Evolutionary conservation across 169 alveolate genomes (phyloP), one percentile per base, ranked within the genome.

Genomic region (Cryptosporidium xiaoi): DNA sequence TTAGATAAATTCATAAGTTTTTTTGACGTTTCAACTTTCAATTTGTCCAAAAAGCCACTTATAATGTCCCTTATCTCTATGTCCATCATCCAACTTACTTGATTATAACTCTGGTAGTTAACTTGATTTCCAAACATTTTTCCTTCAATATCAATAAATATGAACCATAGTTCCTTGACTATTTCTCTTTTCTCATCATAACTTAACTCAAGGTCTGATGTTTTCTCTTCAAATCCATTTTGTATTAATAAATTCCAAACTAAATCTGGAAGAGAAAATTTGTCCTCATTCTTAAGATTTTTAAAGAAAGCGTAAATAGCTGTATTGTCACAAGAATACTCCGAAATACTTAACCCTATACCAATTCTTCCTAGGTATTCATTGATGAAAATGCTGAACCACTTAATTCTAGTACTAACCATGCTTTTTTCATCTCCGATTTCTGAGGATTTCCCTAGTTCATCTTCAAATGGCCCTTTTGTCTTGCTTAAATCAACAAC

Each of bases 301-400:
- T 62, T n/a, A 27, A 77, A 77, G 7, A 77, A 20, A 46, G 44
- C 51, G 20, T 48, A 34, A 13, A 24, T 44, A 46, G 33, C 40
- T 16, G 64, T 18, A 10, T 62, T 24, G 7, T 44, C 29, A 12
- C 36, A 60, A 48, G 71, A 44, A 3, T 77, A 24, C 18, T 77
- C 56, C 20, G 62, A 34, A n/a, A 77, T 24, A 18, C 12, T 5
- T 20, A 77, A 56, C 13, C 64, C 64, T 2, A 77, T 62, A 24
- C 87, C 87, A 33, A 77, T 56, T 40, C 87, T 77, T 12, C 53
- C 71, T 55, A 77, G 48, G 20, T 60, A 77, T 20, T 77, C 87
- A 60, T 46, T 77, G 27, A 51, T 64, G 64, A 77, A 77, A 46
- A 77, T 27, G 10, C 27, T 50, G 56, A 77, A 77, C 87, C 87